Evolutionary conservation across 1,284 basidiomycete species (phyloP).

Genomic region (Fomes fomentarius): DNA sequence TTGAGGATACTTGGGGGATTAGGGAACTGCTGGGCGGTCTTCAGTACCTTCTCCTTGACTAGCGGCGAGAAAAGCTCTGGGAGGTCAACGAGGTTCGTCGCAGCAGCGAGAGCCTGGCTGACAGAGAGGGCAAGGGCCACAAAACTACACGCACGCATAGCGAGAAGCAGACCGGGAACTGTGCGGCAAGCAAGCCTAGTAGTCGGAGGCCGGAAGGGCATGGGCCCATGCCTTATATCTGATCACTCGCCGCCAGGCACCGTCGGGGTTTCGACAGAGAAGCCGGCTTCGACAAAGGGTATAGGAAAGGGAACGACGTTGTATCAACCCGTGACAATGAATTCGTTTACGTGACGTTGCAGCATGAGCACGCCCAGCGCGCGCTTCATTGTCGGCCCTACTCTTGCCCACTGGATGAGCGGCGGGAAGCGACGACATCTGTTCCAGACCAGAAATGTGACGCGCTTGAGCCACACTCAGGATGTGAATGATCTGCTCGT

Average conservation of each 20-base stretch:
- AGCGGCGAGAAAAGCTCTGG: constrained; percentile 59
- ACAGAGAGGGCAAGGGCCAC: constrained; percentile 6
- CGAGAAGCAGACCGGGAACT: not conserved
- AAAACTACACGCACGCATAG: constrained; percentile 10
- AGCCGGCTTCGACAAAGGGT: not conserved
- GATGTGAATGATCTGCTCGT: too few species aligned
- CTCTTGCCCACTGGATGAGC: too few species aligned
- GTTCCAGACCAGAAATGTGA: too few species aligned
- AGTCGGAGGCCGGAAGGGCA: not conserved
- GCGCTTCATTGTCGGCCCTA: too few species aligned
- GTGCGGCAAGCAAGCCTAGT: too few species aligned
- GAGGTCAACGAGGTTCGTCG: constrained; percentile 5
- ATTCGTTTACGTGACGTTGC: not conserved
- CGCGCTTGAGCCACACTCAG: not conserved
- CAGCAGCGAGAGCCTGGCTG: constrained; percentile 6
- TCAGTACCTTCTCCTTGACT: constrained; percentile 56
- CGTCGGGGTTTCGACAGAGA: not conserved
- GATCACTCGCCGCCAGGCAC: not conserved
- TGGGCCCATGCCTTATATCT: too few species aligned
- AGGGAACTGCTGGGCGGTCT: constrained; percentile 48
- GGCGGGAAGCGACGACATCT: too few species aligned
- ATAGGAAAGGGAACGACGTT: not conserved
- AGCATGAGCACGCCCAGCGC: not conserved
- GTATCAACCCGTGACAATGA: constrained; percentile 12
- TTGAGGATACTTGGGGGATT: constrained; percentile 56